Conservation (phyloP, 2,329 filamentous ascomycete genomes). For the Venturia asperata region DNA sequence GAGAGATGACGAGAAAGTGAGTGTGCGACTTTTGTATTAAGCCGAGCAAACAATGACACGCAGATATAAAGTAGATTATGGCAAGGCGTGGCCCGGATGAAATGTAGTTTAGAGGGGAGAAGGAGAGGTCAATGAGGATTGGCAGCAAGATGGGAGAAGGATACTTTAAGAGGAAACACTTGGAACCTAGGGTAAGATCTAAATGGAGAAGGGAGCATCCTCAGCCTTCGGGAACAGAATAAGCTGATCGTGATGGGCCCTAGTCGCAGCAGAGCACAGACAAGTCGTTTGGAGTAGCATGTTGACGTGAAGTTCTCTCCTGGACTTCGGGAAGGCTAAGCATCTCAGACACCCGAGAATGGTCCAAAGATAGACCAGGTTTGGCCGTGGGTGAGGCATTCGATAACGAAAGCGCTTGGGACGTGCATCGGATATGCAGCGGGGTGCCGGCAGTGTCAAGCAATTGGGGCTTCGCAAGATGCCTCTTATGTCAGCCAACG, state of each 20-base stretch:
- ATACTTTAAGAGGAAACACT: conserved; percentile 14
- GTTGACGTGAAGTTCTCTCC: conserved; percentile 18
- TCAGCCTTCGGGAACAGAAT: conserved; percentile 17
- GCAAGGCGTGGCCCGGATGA: background rate
- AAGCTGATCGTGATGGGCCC: conserved; percentile 13
- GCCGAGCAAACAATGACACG: background rate
- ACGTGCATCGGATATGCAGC: conserved; percentile 3
- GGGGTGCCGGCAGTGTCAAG: conserved; percentile 2
- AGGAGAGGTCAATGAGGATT: conserved; percentile 5
- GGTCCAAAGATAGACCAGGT: conserved; percentile 15
- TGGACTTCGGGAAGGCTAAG: conserved; percentile 16
- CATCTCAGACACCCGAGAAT: conserved; percentile 12
- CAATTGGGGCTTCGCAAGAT: background rate
- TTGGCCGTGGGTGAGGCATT: background rate
- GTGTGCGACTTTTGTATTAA: background rate
- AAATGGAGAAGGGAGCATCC: conserved; percentile 11
- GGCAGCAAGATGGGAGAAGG: conserved; percentile 2
- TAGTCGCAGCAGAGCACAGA: conserved; percentile 14
- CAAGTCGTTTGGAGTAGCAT: conserved; percentile 13
- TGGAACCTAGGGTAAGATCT: background rate
- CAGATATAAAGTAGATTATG: background rate
- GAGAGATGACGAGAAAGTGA: conserved; percentile 11
- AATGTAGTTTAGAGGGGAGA: background rate
- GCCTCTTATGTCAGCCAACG: background rate
- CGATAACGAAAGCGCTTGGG: conserved; percentile 6